phyloP scores from a whole-genome alignment of 306 rosid species.

The Heteromeles arbutifolia region DNA sequence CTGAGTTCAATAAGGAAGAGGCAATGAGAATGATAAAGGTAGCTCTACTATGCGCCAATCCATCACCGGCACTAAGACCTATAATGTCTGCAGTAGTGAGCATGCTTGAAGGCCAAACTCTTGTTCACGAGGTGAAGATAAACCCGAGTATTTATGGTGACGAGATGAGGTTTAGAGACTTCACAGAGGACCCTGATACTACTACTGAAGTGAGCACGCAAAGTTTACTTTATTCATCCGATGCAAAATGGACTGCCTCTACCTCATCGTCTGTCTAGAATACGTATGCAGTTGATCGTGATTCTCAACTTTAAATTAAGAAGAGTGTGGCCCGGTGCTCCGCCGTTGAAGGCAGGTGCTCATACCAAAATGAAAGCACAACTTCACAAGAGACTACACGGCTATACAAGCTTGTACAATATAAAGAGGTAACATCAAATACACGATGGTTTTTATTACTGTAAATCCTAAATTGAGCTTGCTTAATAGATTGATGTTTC shows the following conservation, averaged over 20 bases:
- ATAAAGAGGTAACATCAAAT: not conserved
- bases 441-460: not conserved
- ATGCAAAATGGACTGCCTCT: not conserved
- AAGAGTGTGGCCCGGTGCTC: too few species aligned
- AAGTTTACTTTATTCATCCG: not conserved
- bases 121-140: slow-evolving; percentile 27
- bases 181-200: slow-evolving; percentile 24
- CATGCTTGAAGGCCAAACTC: slow-evolving; percentile 52
- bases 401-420: not conserved
- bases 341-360: not conserved
- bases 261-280: not conserved
- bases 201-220: not conserved
- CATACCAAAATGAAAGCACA: not conserved
- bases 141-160: slow-evolving; percentile 22
- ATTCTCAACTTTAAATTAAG: too few species aligned
- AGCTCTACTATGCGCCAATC: slow-evolving; percentile 42
- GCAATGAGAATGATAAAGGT: slow-evolving; percentile 34
- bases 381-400: not conserved
- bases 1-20: slow-evolving; percentile 33
- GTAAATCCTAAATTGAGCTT: too few species aligned
- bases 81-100: slow-evolving; percentile 51
- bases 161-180: slow-evolving; percentile 33
- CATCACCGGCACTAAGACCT: slow-evolving; percentile 46
- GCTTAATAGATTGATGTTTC: too few species aligned
- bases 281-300: not conserved